Conservation (phyloP, 164 flowering plant species). For the Stephania cephalantha region DNA sequence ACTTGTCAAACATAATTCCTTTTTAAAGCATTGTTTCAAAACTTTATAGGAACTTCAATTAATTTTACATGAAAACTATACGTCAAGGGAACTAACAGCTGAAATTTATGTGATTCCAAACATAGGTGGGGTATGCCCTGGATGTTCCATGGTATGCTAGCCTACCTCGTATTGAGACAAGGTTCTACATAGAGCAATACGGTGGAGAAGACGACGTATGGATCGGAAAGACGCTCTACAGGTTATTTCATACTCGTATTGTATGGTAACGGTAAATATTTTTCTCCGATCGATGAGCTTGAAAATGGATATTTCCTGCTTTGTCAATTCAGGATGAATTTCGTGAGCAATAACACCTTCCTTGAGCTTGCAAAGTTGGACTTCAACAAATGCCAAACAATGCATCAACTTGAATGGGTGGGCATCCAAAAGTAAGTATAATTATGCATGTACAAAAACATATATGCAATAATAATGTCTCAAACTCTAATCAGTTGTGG, state of each 20-base stretch:
- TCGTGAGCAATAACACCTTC: slow-evolving; percentile 59
- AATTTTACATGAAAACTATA: too few species aligned
- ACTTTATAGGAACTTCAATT: too few species aligned
- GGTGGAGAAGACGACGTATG: slow-evolving; percentile 76
- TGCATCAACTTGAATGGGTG: slow-evolving; percentile 57
- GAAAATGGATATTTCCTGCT: not conserved
- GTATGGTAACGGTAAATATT: too few species aligned
- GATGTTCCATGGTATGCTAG: slow-evolving; percentile 73
- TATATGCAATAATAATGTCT: too few species aligned
- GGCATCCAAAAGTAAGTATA: slow-evolving; percentile 48
- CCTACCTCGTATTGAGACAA: slow-evolving; percentile 62
- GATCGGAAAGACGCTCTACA: slow-evolving; percentile 91
- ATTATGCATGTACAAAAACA: too few species aligned
- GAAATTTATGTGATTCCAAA: too few species aligned
- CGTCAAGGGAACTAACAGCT: too few species aligned
- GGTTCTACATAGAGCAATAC: slow-evolving; percentile 66
- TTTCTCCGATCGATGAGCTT: not conserved
- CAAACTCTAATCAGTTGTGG: too few species aligned
- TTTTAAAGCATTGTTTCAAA: too few species aligned
- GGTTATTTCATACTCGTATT: slow-evolving; percentile 21
- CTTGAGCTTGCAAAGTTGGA: slow-evolving; percentile 78
- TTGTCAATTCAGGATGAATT: slow-evolving; percentile 51
- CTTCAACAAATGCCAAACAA: slow-evolving; percentile 64
- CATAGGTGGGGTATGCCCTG: slow-evolving; percentile 25
- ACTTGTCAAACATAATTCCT: too few species aligned